Base-by-base conservation (phyloP, 2,329 filamentous ascomycete genomes). In the Sclerotinia subarctica region DNA sequence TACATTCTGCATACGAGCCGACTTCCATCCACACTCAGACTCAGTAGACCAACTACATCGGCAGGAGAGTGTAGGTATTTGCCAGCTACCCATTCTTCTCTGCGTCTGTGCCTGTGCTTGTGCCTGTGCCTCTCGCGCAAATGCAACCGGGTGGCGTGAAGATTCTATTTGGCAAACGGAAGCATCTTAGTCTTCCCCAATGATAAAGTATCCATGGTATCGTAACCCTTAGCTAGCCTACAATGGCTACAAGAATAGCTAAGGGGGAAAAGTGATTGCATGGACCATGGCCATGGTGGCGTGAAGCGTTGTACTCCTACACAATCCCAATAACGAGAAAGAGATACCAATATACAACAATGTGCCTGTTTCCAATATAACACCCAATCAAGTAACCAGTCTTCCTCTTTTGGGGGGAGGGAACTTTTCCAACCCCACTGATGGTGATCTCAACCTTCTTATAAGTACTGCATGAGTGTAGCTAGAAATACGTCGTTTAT, bases 111-210 rank as follows among this genome's bases (percentile, higher is more conserved):
- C 6, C 35, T 35, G 35, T 35, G 6, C 35, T 7, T 35, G 35
- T 62, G 58, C 58, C 58, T 62, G 58, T 62, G 58, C 58, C 58
- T 62, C 58, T 51, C 58, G 21, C 38, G 17, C 29, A 51, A 62
- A 62, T 62, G 58, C 58, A 51, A 24, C 21, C 29, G 29, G 15
- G 58, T 62, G 46, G 58, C 58, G 58, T 62, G 35, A n/a, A 62
- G 58, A 38, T 49, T 49, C 13, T 19, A 44, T 51, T 51, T 62
- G 58, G 58, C 6, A 51, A 26, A 51, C 4, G 29, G 58, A 62
- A 51, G n/a, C 11, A 38, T 62, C 3, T 38, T 24, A 24, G 19
- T 5, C 19, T n/a, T 29, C 6, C 11, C 44, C 15, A 29, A 29
- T 46, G 56, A 26, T n/a, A 29, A 29, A 26, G 24, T 29, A 46